phyloP scores from a whole-genome alignment of 805 yeast genomes.

The Saccharomyces eubayanus region DNA sequence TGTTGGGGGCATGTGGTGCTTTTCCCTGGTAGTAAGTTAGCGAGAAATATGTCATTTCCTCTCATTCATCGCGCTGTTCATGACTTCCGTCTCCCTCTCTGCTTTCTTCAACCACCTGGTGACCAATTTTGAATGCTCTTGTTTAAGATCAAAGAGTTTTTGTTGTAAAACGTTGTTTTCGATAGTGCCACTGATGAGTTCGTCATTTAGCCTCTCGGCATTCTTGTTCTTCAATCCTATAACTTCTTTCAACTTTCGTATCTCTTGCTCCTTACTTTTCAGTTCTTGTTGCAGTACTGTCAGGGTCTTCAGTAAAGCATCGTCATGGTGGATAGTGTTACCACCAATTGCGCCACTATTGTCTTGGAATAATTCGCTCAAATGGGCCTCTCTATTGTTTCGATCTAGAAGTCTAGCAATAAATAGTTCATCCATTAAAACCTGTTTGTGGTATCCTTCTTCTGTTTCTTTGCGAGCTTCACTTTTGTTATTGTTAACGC shows the following conservation, averaged over 20 bases:
- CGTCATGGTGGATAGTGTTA: not conserved
- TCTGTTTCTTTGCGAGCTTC: not conserved
- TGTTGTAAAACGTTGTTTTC: conserved; percentile 38
- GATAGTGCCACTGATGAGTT: conserved; percentile 50
- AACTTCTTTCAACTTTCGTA: conserved; percentile 22
- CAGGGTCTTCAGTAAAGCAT: conserved; percentile 3
- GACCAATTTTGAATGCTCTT: conserved; percentile 45
- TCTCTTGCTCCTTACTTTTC: conserved; percentile 17
- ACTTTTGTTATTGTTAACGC: not conserved
- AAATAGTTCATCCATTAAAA: not conserved
- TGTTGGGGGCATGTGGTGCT: no score
- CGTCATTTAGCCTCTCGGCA: conserved; percentile 58
- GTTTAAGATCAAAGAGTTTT: conserved; percentile 31
- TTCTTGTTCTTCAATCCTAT: conserved; percentile 43
- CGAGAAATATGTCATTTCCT: not conserved
- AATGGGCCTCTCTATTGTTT: not conserved
- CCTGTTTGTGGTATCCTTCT: not conserved
- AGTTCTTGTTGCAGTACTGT: conserved; percentile 12
- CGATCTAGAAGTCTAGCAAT: not conserved
- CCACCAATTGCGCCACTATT: not conserved
- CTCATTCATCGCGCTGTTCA: conserved; percentile 32
- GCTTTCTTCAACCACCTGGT: conserved; percentile 53
- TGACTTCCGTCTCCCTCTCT: conserved; percentile 49
- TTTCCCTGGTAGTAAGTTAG: not conserved
- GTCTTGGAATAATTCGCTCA: not conserved